Evolutionary conservation across 1,284 basidiomycete genomes (phyloP).

Genomic region (Trametes polyzona): DNA sequence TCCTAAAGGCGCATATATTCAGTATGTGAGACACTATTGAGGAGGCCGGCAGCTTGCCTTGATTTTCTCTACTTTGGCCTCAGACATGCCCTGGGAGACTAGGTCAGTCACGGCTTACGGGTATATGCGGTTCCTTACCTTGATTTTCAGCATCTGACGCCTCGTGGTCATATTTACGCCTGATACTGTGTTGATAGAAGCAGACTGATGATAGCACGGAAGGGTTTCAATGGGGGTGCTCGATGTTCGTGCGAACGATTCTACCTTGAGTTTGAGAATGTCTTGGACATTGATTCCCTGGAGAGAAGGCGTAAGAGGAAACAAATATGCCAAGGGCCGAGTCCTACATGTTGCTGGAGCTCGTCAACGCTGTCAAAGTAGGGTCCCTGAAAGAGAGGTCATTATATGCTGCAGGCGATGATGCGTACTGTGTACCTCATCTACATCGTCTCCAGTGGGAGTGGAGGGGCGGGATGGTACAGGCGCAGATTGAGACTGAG

Average conservation of each 20-base stretch:
- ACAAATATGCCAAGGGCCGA: background rate
- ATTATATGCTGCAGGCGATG: constrained; percentile 4
- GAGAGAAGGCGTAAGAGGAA: constrained; percentile 5
- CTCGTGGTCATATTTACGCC: constrained; percentile 87
- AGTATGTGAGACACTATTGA: background rate
- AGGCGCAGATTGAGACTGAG: constrained; percentile 34
- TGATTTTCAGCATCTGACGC: constrained; percentile 88
- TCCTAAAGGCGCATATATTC: constrained; percentile 55
- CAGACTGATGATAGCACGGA: constrained; percentile 45
- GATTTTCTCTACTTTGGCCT: constrained; percentile 95
- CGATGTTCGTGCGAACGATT: background rate
- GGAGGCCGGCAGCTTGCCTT: constrained; percentile 60
- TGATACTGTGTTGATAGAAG: constrained; percentile 78
- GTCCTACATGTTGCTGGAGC: constrained; percentile 80
- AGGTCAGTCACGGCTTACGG: background rate
- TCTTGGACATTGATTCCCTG: constrained; percentile 95
- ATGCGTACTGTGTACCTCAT: constrained; percentile 40
- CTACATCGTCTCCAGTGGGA: constrained; percentile 45
- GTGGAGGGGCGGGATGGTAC: constrained; percentile 40
- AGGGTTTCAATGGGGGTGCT: background rate
- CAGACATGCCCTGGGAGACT: constrained; percentile 70
- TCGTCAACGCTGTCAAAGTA: constrained; percentile 86
- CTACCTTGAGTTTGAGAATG: constrained; percentile 88
- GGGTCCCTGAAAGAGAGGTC: constrained; percentile 44
- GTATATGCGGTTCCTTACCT: constrained; percentile 52